These are phyloP conservation scores for Pleurotus ostreatus DNA, from an alignment of 768 basidiomycete species.

Conservation along the genomic window DNA sequence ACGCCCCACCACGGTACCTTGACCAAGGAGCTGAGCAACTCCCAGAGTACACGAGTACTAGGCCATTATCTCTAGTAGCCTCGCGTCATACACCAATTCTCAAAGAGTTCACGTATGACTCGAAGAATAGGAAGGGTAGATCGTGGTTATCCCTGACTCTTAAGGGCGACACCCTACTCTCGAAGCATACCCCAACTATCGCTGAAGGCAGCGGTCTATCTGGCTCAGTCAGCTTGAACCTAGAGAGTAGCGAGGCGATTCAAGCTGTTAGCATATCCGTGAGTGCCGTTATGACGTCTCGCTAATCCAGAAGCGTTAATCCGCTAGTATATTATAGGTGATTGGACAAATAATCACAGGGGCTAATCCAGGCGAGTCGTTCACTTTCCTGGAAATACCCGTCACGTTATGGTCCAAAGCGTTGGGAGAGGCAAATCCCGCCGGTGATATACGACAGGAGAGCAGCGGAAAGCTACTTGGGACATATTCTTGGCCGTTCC, in stretches of 20 bases:
- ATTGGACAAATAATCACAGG: constrained; percentile 35
- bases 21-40: background rate
- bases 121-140: constrained; percentile 5
- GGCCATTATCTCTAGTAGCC: background rate
- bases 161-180: background rate
- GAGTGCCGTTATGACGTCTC: constrained; percentile 18
- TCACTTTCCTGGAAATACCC: constrained; percentile 29
- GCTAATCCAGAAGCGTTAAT: background rate
- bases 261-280: constrained; percentile 48
- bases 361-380: constrained; percentile 27
- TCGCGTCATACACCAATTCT: background rate
- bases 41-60: background rate
- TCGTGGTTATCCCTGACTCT: constrained; percentile 2
- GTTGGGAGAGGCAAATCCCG: constrained; percentile 24
- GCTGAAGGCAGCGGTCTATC: constrained; percentile 28
- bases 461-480: constrained; percentile 28
- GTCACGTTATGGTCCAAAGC: constrained; percentile 33
- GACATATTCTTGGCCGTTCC: constrained; percentile 32
- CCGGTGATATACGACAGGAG: constrained; percentile 6
- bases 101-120: constrained; percentile 1
- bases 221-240: constrained; percentile 30
- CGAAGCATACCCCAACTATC: constrained; percentile 27
- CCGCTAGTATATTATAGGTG: constrained; percentile 19
- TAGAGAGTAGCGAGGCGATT: constrained; percentile 38
- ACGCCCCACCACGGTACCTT: background rate